Base-by-base conservation (phyloP, 75 land plant species). In the Pinus albicaulis region DNA sequence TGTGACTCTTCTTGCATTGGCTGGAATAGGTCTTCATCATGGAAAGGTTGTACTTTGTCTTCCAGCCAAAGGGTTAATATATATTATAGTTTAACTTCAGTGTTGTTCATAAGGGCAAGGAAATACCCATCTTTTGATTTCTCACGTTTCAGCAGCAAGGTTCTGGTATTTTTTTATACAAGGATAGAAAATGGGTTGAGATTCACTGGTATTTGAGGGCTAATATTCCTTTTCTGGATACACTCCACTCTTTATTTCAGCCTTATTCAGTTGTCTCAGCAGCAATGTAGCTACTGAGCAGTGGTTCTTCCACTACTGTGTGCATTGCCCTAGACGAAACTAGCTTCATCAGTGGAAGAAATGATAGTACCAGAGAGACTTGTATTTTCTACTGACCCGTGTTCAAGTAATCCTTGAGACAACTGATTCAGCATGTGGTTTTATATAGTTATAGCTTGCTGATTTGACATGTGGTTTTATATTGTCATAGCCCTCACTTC, bases 1-100 rank as follows among this genome's bases (percentile, higher is more conserved):
- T 85, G 72, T 87, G 66, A 97, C 98, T 8, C 78, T 97, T 25
- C 78, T 97, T 82, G 95, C 99, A 55, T 81, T 97, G 84, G 89
- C 99, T 15, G 99, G 99, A 22, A 83, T 94, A 77, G 99, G 99
- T 55, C 78, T 87, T 62, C 91, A 53, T 52, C 78, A 92, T 38
- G 71, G 85, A 59, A 97, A 94, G 95, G 99, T 94, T 75, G 23
- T 41, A 59, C 44, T 23, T 44, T 13, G 57, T 26, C 48, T 25
- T 19, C 16, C 25, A 19, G 56, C 56, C 16, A 76, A 36, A 20
- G 20, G n/a, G 38, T 68, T 41, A 41, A 44, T 10, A 48, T 48
- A 48, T 48, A 10, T 48, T 10, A 48, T 48, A 48, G 53, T 48
- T 48, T 48, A 48, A 48, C 53, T 48, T 48, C 11, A 48, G 53